Base-by-base conservation (phyloP, 805 yeast genomes). In the Pichia insulana region DNA sequence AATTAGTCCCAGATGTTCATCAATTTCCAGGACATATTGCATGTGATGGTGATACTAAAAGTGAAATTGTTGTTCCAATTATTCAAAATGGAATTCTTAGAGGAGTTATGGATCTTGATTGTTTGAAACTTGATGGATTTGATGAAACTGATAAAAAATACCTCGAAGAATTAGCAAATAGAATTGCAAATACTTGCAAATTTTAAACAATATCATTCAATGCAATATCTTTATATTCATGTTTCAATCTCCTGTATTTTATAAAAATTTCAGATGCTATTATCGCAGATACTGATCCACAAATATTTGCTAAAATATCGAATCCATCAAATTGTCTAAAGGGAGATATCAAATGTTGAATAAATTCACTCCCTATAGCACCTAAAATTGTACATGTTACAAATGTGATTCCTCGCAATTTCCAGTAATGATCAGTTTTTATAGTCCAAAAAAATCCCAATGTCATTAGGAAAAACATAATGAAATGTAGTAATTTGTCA, bases 1-100 rank as follows among this genome's bases (percentile, higher is more conserved):
- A 87, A 56, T 55, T 88, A 7, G 96, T 90, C 10, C 68, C 71
- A 1, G 76, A 90, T 58, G 97, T 90, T 2, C 69, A 81, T 17
- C 59, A 73, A 51, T 87, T 77, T 53, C 95, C 95, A 0, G 95
- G 95, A 1, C 97, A 90, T 58, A 92, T 90, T 50, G 97, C 97
- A 0, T 90, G 98, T 64, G 98, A 92, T 63, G 95, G 96, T 0
- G 95, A 80, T 45, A 90, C 97, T 0, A 73, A 82, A 49, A 83
- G 95, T 59, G 98, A 90, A 57, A 83, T 90, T 26, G 97, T 92
- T 17, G 89, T 90, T 2, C 97, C 97, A 0, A 74, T 89, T 7
- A 30, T 61, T 2, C 45, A 43, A 12, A 61, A 63, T 3, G 73
- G 70, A 2, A 54, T 54, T 13, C 63, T 78, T 1, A 53, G 74